Evolutionary conservation across 2,329 filamentous ascomycete species (phyloP).

Genomic region (Fusarium sp.): DNA sequence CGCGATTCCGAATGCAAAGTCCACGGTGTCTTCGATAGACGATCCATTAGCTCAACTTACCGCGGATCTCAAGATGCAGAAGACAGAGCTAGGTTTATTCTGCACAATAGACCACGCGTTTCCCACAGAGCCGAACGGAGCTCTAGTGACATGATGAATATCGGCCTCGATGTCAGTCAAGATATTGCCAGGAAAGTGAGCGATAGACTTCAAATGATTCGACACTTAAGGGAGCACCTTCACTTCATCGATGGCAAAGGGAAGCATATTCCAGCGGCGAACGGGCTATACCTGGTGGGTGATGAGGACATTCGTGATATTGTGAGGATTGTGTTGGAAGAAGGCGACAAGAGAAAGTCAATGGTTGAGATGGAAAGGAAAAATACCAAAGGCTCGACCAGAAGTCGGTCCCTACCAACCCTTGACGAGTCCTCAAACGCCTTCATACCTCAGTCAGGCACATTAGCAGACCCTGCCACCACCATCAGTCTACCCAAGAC

Average conservation of each 20-base stretch:
- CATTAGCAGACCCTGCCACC: slow-evolving; percentile 45
- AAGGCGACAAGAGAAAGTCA: slow-evolving; percentile 14
- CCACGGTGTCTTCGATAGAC: slow-evolving; percentile 36
- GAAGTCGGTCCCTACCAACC: slow-evolving; percentile 23
- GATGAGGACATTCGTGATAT: slow-evolving; percentile 39
- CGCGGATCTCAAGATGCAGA: slow-evolving; percentile 21
- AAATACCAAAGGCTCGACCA: slow-evolving; percentile 5
- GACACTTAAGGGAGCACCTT: slow-evolving; percentile 25
- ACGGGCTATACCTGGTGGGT: slow-evolving; percentile 35
- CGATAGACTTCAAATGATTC: slow-evolving; percentile 31
- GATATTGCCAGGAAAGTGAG: slow-evolving; percentile 33
- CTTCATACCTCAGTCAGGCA: slow-evolving; percentile 40
- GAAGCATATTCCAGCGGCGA: slow-evolving; percentile 13
- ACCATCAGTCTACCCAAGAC: slow-evolving; percentile 48
- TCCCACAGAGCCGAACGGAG: neutral
- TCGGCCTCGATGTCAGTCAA: slow-evolving; percentile 9
- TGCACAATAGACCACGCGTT: neutral
- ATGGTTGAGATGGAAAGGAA: neutral
- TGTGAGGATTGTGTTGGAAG: slow-evolving; percentile 33
- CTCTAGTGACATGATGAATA: slow-evolving; percentile 9
- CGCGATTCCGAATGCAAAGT: slow-evolving; percentile 1
- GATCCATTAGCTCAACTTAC: slow-evolving; percentile 21
- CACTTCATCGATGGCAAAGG: slow-evolving; percentile 25
- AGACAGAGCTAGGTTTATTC: neutral
- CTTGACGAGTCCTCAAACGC: slow-evolving; percentile 33